Base-by-base conservation (phyloP, 345 rosid genomes). In the Garcia nutans region DNA sequence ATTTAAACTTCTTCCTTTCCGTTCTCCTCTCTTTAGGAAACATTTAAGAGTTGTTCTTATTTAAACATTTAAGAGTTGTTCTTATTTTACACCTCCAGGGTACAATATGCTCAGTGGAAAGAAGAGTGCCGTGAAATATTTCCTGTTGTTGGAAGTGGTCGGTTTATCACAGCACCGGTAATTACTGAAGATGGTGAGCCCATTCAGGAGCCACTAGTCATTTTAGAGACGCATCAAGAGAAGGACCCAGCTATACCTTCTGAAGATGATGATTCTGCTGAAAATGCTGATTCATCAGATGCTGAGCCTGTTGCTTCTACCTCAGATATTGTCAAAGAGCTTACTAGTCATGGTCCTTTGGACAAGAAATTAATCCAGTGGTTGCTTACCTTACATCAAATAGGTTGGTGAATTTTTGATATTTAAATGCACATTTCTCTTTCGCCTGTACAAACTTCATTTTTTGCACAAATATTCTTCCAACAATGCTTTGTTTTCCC, bases 361-460 rank as follows among this genome's bases (percentile, higher is more conserved):
- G 95, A 92, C 85, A 81, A 88, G 87, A 93, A 89, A 85, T 89
- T 89, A 78, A 89, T 91, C 74, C 88, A 93, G 65, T 96, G 99
- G 99, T 41, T 90, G 91, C 90, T 87, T 72, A 91, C 94, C 26
- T 86, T 96, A 72, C 97, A 93, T 81, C 99, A 93, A 85, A 96
- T 93, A 90, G 99, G 99, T 96, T 62, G 73, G 92, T 81, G 61
- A 37, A 54, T 6, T 62, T 76, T 69, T 74, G 26, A 17, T n/a
- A 26, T 22, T 56, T 28, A 44, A 49, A 74, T 47, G 54, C 68
- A 65, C 24, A 24, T 74, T 12, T 74, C 55, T 22, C n/a, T 42
- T 64, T 59, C 15, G 24, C 8, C 16, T 75, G 33, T 13, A 20
- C 22, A 11, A 57, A 64, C 8, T 47, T 47, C 4, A 45, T 45